phyloP scores from a whole-genome alignment of 768 basidiomycete species.

The Lactarius sanguifluus region DNA sequence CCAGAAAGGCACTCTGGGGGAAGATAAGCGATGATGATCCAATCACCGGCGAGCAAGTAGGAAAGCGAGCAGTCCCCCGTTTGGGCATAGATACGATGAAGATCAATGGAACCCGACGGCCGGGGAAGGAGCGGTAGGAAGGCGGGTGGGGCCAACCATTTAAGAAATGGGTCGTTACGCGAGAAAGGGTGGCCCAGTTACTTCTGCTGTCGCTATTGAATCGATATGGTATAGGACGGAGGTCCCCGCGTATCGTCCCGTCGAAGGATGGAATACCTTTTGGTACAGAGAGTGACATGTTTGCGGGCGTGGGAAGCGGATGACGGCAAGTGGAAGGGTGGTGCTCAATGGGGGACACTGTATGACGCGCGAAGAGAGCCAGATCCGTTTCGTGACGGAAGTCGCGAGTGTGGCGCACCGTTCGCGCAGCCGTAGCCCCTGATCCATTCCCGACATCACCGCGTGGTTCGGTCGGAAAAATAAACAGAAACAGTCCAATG shows the following conservation, averaged over 20 bases:
- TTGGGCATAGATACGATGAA: not conserved
- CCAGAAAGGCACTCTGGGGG: conserved; percentile 5
- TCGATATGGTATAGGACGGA: not conserved
- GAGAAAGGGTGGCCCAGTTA: not conserved
- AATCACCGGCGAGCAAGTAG: conserved; percentile 4
- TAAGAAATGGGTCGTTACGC: not conserved
- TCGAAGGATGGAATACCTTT: not conserved
- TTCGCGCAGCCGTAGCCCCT: not conserved
- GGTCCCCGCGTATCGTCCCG: not conserved
- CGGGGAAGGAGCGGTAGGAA: not conserved
- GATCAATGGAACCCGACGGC: not conserved
- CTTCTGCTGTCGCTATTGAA: not conserved
- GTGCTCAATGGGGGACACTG: conserved; percentile 3
- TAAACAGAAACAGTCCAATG: not conserved
- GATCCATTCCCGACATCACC: conserved; percentile 3
- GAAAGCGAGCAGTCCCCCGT: not conserved
- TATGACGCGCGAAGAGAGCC: conserved; percentile 14
- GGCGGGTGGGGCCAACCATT: not conserved
- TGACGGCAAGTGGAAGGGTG: not conserved
- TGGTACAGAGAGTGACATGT: not conserved
- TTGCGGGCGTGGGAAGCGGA: conserved; percentile 2
- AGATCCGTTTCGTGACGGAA: not conserved
- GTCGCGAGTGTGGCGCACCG: not conserved
- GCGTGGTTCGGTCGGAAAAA: not conserved
- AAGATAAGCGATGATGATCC: conserved; percentile 12